These are phyloP conservation scores for Yamadazyma sp. DNA, from an alignment of 805 yeast genomes.

Conservation along the genomic window DNA sequence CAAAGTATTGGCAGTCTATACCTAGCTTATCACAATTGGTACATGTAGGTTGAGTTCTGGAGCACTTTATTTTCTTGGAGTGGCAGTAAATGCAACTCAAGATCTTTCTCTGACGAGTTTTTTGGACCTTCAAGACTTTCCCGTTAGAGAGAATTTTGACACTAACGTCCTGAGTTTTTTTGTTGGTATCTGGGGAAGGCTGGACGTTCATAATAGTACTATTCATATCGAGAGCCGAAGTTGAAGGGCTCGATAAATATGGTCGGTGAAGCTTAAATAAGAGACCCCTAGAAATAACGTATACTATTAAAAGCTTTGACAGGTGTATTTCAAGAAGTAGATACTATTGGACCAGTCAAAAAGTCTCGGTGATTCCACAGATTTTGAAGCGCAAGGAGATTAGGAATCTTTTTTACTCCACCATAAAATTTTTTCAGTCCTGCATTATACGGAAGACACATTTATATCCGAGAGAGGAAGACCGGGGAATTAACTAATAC, in stretches of 20 bases:
- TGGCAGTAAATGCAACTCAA: conserved; percentile 59
- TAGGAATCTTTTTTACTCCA: conserved; percentile 4
- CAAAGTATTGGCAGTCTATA: conserved; percentile 53
- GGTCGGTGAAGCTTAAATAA: too few relatives aligned
- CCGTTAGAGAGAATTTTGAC: conserved; percentile 43
- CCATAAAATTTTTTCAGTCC: conserved; percentile 6
- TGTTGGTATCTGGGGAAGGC: background rate
- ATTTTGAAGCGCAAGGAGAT: conserved; percentile 5
- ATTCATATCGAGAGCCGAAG: too few relatives aligned
- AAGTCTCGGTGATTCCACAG: conserved; percentile 7
- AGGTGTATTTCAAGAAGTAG: too few relatives aligned
- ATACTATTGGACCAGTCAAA: too few relatives aligned
- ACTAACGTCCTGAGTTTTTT: conserved; percentile 11
- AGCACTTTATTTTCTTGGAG: conserved; percentile 61
- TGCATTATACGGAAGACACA: conserved; percentile 2
- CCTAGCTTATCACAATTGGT: conserved; percentile 49
- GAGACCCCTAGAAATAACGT: too few relatives aligned
- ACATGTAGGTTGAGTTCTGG: conserved; percentile 59
- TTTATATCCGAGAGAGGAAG: conserved; percentile 2
- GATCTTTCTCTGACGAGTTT: conserved; percentile 58
- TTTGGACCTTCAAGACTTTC: conserved; percentile 59
- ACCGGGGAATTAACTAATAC: background rate
- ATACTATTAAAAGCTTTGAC: too few relatives aligned
- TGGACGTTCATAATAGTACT: background rate
- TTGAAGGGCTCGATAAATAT: too few relatives aligned